Base-by-base conservation (phyloP, 2,329 filamentous ascomycete species). In the Fusarium sp. region DNA sequence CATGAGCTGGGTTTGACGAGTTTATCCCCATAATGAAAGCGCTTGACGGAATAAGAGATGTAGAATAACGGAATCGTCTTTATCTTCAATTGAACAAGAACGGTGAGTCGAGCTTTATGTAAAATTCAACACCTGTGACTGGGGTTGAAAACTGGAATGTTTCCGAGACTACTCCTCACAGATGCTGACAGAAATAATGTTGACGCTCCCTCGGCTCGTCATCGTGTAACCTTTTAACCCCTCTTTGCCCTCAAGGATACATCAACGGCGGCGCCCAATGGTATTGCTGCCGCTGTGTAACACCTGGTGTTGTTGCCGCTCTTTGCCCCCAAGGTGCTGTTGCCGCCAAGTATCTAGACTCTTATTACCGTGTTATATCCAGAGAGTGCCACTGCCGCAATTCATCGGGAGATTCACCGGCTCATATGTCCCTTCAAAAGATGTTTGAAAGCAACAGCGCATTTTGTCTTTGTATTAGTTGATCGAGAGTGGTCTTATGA, bases 41-140 rank as follows among this genome's bases (percentile, higher is more conserved):
- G 26, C 30, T 15, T 20, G 3, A 5, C 2, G 1, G 8, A 11
- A 7, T 5, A 22, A 20, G 6, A 22, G 18, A 1, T 20, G 14
- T 15, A 20, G 7, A 26, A 50, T 13, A 24, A 18, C 18, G 0
- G 3, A 9, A 24, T 36, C 0, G 5, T 6, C 6, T 0, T 4
- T 30, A 5, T 32, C 22, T 52, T 11, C 2, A 26, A 20, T 5
- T 6, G 6, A 15, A 20, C 1, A 20, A 15, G 0, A 26, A 26
- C 7, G 5, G 9, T 9, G 22, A 20, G 17, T 10, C 2, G 4
- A 14, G 17, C 8, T 51, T 20, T 51, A 51, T 34, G 12, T 24
- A 8, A 14, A 4, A 18, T 7, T 18, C 8, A 24, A 18, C 28
- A 32, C 15, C 0, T 24, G 15, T 4, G 15, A 24, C 22, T 51